Evolutionary conservation across 2,329 filamentous ascomycete species (phyloP), one percentile per base, ranked within the genome.

Genomic region (Grosmannia huntii): DNA sequence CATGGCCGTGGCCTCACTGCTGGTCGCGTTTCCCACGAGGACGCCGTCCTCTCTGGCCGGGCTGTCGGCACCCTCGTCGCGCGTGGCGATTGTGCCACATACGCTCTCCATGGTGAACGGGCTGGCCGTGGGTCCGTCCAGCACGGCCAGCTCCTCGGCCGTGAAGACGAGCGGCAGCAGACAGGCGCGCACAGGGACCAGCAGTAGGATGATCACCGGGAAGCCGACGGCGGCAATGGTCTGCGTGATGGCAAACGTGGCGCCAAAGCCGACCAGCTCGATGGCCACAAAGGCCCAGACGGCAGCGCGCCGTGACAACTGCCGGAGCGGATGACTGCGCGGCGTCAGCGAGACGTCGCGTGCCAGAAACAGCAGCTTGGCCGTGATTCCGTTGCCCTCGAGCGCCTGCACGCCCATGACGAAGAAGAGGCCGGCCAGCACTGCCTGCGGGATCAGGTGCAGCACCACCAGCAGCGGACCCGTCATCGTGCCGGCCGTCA

Each of bases 201-300:
- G 74, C 19, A 82, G 70, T 53, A 90, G 71, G 65, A 90, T 89
- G 62, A 89, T 80, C 41, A 90, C 77, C 10, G 88, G 88, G 64
- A 91, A 92, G 0, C 88, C 88, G 12, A 92, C 87, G 2, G 88
- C 88, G 3, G 87, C 88, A 55, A 91, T 85, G 0, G 88, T 91
- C 72, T 92, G 70, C 0, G 88, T 90, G 65, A 91, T 88, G 60
- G 88, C 87, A 68, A 92, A 90, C 0, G 88, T 92, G 25, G 84
- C 87, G 3, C 77, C 87, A 64, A 91, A 90, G 0, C 82, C 86
- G 50, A 85, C 27, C 4, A 91, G 71, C 70, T 90, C 84, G 38
- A 90, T 70, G 9, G 71, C 72, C 6, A 90, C 84, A 66, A 91
- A 92, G 4, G 72, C 70, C 86, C 86, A 90, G 61, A 90, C 74